Evolutionary conservation across 352 stramenopile genomes (phyloP).

Genomic region (Plasmopara muralis): DNA sequence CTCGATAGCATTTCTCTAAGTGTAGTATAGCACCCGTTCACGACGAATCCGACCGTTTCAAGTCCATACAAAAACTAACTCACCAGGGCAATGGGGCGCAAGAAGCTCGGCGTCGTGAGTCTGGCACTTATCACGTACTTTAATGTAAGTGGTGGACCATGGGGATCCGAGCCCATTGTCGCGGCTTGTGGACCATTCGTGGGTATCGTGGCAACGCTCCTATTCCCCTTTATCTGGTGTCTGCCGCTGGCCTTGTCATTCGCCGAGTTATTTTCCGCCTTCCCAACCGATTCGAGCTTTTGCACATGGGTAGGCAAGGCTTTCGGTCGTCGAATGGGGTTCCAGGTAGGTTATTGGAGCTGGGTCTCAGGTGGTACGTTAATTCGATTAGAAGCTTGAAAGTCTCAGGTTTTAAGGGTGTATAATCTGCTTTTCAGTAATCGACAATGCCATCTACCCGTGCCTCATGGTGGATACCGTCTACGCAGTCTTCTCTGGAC

Average conservation of each 20-base stretch:
- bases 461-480: conserved; percentile 68
- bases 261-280: conserved; percentile 67
- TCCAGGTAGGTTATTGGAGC: conserved; percentile 80
- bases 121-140: conserved; percentile 87
- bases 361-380: conserved; percentile 45
- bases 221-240: conserved; percentile 69
- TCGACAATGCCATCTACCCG: conserved; percentile 80
- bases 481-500: conserved; percentile 33
- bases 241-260: conserved; percentile 61
- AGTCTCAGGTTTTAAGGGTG: neutral
- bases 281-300: conserved; percentile 65
- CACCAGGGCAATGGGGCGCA: conserved; percentile 24
- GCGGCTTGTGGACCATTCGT: conserved; percentile 76
- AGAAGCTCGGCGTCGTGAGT: conserved; percentile 60
- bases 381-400: neutral
- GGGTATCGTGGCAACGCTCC: conserved; percentile 46
- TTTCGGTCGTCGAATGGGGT: conserved; percentile 70
- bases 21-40: neutral
- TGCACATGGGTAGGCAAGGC: conserved; percentile 70
- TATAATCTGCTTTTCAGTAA: conserved; percentile 22
- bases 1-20: too few species aligned
- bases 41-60: conserved; percentile 8
- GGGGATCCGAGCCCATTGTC: conserved; percentile 91
- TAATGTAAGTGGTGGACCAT: conserved; percentile 89
- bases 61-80: neutral